Conservation (phyloP, 1,284 basidiomycete genomes). For the Ceratobasidium sp. region DNA sequence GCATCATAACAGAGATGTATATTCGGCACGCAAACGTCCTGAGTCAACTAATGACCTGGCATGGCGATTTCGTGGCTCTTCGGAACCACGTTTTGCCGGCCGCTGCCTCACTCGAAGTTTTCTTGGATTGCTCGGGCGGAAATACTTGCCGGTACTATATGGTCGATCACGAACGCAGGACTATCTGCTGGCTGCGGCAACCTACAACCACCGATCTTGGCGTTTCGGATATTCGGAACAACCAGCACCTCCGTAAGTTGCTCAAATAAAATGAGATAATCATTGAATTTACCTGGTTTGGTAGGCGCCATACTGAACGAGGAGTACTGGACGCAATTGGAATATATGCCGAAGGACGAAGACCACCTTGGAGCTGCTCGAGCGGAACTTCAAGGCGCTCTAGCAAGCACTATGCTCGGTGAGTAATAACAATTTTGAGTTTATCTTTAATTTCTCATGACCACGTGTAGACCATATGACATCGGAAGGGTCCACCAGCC, state of each 20-base stretch:
- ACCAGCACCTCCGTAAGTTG: conserved; percentile 24
- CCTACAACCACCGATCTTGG: conserved; percentile 31
- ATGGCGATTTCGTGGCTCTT: conserved; percentile 11
- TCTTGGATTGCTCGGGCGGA: conserved; percentile 23
- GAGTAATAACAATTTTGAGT: not conserved
- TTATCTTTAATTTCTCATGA: not conserved
- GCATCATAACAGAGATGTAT: conserved; percentile 25
- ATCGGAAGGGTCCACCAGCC: conserved; percentile 46
- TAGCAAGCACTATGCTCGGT: conserved; percentile 42
- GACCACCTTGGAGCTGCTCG: conserved; percentile 29
- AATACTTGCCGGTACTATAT: conserved; percentile 38
- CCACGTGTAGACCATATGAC: conserved; percentile 46
- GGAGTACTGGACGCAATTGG: conserved; percentile 48
- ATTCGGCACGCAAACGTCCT: conserved; percentile 21
- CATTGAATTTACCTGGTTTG: not conserved
- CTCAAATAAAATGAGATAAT: not conserved
- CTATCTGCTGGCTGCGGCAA: conserved; percentile 36
- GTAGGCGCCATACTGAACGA: conserved; percentile 45
- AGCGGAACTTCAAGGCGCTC: conserved; percentile 41
- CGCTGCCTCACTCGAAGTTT: conserved; percentile 28
- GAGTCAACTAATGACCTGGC: conserved; percentile 11
- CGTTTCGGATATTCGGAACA: conserved; percentile 31
- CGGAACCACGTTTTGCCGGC: conserved; percentile 12
- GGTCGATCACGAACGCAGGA: conserved; percentile 33
- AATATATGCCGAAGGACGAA: conserved; percentile 45